Evolutionary conservation across 1,284 basidiomycete species (phyloP).

Genomic region (Erythrobasidium hasegawianum): DNA sequence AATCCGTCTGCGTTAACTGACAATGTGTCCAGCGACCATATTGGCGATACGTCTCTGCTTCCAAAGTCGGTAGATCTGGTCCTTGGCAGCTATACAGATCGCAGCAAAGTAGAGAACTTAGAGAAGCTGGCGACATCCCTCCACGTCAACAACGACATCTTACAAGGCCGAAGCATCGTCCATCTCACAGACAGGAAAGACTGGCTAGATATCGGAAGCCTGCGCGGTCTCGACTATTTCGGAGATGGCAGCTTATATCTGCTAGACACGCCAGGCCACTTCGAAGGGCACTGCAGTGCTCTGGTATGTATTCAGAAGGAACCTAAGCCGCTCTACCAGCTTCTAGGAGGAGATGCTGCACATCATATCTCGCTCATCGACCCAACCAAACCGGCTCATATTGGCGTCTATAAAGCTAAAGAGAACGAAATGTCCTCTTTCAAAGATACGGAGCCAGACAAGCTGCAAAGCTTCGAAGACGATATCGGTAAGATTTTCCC

Average conservation of each 20-base stretch:
- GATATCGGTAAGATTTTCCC: conserved; percentile 4
- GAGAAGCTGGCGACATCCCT: background rate
- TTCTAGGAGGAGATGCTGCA: conserved; percentile 25
- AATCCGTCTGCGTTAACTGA: background rate
- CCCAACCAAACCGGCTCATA: background rate
- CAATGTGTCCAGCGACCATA: conserved; percentile 4
- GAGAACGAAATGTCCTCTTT: conserved; percentile 9
- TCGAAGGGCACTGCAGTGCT: conserved; percentile 13
- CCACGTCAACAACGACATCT: background rate
- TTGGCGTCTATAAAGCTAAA: conserved; percentile 20
- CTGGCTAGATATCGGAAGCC: background rate
- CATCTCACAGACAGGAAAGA: background rate
- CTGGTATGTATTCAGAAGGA: conserved; percentile 7
- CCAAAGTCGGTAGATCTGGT: background rate
- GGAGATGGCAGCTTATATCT: conserved; percentile 17
- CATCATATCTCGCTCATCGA: conserved; percentile 20
- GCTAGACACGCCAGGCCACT: conserved; percentile 24
- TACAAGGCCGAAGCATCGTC: background rate
- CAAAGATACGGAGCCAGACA: conserved; percentile 15
- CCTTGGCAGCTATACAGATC: conserved; percentile 2
- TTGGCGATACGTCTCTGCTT: conserved; percentile 7
- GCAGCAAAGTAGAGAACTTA: conserved; percentile 8
- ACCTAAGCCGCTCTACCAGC: conserved; percentile 8
- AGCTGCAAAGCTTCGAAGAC: conserved; percentile 15
- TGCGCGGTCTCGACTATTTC: conserved; percentile 7